Conservation (phyloP, 805 yeast species). For the Debaryomyces hansenii region DNA sequence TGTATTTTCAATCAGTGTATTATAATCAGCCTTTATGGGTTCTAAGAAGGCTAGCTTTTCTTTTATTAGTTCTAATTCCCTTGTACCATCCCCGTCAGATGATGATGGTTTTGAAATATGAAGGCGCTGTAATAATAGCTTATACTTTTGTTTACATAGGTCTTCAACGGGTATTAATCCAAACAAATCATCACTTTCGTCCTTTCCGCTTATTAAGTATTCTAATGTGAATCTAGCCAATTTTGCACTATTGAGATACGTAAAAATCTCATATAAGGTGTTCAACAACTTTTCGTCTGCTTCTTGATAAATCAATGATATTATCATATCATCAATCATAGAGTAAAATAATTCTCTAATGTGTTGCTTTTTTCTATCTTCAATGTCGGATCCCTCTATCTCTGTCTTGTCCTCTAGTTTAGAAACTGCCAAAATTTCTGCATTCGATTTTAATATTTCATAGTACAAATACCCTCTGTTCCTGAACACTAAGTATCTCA, state of each 20-base stretch:
- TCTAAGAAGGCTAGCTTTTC: constrained; percentile 26
- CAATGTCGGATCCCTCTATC: not conserved
- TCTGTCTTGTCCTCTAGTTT: constrained; percentile 9
- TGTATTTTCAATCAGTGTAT: constrained; percentile 17
- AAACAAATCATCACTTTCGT: constrained; percentile 42
- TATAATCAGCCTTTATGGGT: constrained; percentile 31
- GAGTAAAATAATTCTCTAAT: constrained; percentile 39
- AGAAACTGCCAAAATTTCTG: constrained; percentile 2
- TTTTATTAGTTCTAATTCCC: constrained; percentile 2
- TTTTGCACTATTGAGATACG: constrained; percentile 47
- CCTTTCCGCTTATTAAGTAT: constrained; percentile 47
- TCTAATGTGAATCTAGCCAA: constrained; percentile 61
- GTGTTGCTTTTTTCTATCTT: constrained; percentile 9
- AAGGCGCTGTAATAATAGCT: constrained; percentile 25
- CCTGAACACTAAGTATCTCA: constrained; percentile 76
- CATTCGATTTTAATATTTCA: constrained; percentile 26
- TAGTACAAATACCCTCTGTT: constrained; percentile 78
- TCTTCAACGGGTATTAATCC: constrained; percentile 27
- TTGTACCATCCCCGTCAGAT: constrained; percentile 2
- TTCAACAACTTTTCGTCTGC: constrained; percentile 59
- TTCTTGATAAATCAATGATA: constrained; percentile 65
- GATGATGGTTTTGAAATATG: constrained; percentile 7
- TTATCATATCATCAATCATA: constrained; percentile 62
- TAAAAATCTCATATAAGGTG: constrained; percentile 51
- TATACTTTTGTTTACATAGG: constrained; percentile 7